phyloP scores from a whole-genome alignment of 2,329 filamentous ascomycete species.

The Diaporthe citri region DNA sequence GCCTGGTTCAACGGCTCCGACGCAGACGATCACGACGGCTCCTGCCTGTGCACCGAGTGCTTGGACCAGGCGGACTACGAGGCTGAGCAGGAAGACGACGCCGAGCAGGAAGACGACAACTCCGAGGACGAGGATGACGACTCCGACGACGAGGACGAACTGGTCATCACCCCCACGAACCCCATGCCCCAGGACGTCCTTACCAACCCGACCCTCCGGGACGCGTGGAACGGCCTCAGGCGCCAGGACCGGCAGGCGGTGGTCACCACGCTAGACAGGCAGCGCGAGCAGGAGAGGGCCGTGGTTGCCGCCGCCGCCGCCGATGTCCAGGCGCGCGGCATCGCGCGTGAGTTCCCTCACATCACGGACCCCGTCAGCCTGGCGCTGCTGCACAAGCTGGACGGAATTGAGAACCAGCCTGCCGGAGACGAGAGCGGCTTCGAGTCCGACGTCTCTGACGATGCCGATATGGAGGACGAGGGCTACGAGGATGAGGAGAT shows the following conservation, averaged over 20 bases:
- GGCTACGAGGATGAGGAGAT: not conserved
- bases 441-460: too few species aligned
- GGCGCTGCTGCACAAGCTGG: constrained; percentile 31
- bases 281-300: not conserved
- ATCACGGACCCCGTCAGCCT: constrained; percentile 31
- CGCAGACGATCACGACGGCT: not conserved
- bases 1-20: not conserved
- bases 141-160: not conserved
- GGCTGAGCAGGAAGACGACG: not conserved
- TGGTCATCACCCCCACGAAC: not conserved
- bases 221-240: constrained; percentile 26
- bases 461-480: not conserved
- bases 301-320: not conserved
- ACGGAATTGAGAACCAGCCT: constrained; percentile 4
- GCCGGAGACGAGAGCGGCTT: not conserved
- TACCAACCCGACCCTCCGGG: constrained; percentile 6
- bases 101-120: too few species aligned
- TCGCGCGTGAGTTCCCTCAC: constrained; percentile 23
- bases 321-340: not conserved
- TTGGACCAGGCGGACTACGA: not conserved
- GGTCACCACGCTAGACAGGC: constrained; percentile 1
- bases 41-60: constrained; percentile 4
- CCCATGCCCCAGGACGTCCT: constrained; percentile 28
- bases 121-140: not conserved
- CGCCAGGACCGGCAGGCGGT: constrained; percentile 17